A percentile compares a stretch with the other conserved stretches of the same genome.
Conservation (phyloP, 257 asterid genomes). For the Mentha longifolia region DNA sequence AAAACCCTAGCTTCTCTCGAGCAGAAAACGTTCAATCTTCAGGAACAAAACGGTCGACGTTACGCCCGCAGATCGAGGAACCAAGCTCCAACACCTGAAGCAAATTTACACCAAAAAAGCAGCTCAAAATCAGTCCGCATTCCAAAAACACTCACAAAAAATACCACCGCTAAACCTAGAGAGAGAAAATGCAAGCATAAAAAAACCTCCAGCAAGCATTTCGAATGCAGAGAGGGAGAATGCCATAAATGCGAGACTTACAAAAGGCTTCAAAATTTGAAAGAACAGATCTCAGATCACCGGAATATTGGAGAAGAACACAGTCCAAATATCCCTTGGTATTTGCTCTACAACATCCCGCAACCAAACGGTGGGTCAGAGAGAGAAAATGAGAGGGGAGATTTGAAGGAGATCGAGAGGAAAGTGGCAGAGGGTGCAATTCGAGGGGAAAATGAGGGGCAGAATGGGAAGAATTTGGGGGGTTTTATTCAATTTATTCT, state of each 20-base stretch:
- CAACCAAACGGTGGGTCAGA: conserved; percentile 46
- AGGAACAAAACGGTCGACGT: conserved; percentile 32
- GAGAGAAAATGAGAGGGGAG: conserved; percentile 39
- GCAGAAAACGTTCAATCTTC: conserved; percentile 28
- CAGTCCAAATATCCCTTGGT: background rate
- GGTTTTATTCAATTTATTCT: conserved; percentile 8
- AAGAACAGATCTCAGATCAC: conserved; percentile 45
- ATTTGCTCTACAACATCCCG: conserved; percentile 31
- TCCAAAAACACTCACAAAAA: conserved; percentile 24
- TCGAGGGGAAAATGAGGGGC: conserved; percentile 39
- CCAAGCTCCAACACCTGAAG: conserved; percentile 41
- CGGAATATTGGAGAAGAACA: conserved; percentile 30
- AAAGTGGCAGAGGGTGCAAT: conserved; percentile 45
- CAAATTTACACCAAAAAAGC: conserved; percentile 30
- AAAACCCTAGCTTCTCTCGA: conserved; percentile 48
- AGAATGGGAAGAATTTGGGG: conserved; percentile 16
- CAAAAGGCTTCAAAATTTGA: conserved; percentile 27
- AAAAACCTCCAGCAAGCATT: conserved; percentile 14
- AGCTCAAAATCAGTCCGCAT: conserved; percentile 51
- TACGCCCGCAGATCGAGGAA: conserved; percentile 48
- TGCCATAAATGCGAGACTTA: conserved; percentile 26
- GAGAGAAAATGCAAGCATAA: conserved; percentile 29
- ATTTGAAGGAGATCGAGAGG: conserved; percentile 36
- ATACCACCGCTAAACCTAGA: conserved; percentile 23
- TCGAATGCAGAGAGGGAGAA: conserved; percentile 30